Base-by-base conservation (phyloP, 345 rosid genomes). In the Citropsis articulata region DNA sequence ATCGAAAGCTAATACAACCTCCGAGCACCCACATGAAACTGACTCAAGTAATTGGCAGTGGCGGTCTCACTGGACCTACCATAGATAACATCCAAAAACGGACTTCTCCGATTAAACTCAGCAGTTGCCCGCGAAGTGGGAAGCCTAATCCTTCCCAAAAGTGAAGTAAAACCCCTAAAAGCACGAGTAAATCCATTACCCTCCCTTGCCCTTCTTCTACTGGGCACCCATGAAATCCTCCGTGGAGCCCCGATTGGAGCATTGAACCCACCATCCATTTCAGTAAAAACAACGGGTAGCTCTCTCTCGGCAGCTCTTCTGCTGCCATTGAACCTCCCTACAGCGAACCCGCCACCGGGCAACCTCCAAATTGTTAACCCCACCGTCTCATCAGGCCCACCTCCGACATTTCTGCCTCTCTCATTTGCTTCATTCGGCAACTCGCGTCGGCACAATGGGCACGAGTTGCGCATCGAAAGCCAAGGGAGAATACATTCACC, bases 361-460 rank as follows among this genome's bases (percentile, higher is more conserved):
- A 90, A 78, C 83, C 93, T 85, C 91, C 93, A 90, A 36, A 90
- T 88, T 0, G 90, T 88, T 77, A 90, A 60, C 9, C 91, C 93
- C 31, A 88, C 85, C 0, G 87, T 50, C 38, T 85, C 88, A 12
- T 81, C 89, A 1, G 81, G 50, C 18, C 18, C 85, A 27, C 79
- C 83, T 2, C 63, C 78, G 8, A 75, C 63, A 42, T 16, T 69
- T 30, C 80, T 56, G 16, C 33, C 73, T 76, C 42, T 81, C 7
- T 69, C 81, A 35, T 60, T 66, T 18, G 24, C 69, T 18, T 83
- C 86, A 8, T 79, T 63, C 5, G 91, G 89, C 84, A 90, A 62
- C 77, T 86, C 91, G 71, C 78, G 87, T 59, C 93, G 87, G 63
- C 93, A 90, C 30, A 90, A 86, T 0, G 93, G 91, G 75, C 93